phyloP scores from a whole-genome alignment of 2,329 filamentous ascomycete species.

The Talaromyces rugulosus region DNA sequence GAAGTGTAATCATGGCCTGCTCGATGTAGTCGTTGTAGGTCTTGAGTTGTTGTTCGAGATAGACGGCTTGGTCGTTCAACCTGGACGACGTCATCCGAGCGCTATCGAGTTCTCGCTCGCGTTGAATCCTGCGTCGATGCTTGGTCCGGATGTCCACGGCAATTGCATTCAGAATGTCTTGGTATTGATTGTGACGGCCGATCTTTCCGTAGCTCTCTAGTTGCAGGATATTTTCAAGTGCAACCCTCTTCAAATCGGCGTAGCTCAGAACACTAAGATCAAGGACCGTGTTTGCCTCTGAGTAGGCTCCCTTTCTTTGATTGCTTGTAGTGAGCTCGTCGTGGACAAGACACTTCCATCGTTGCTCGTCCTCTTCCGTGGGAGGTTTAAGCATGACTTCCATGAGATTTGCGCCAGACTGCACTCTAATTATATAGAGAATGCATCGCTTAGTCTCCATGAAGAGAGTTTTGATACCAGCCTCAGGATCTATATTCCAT shows the following conservation, averaged over 20 bases:
- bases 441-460: constrained; percentile 98
- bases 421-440: constrained; percentile 94
- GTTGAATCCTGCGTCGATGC: constrained; percentile 85
- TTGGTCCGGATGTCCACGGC: constrained; percentile 96
- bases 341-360: constrained; percentile 74
- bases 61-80: constrained; percentile 65
- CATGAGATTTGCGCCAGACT: constrained; percentile 85
- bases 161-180: constrained; percentile 96
- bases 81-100: constrained; percentile 45
- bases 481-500: constrained; percentile 67
- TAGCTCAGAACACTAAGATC: constrained; percentile 90
- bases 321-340: constrained; percentile 73
- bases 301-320: constrained; percentile 78
- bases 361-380: constrained; percentile 77
- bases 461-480: constrained; percentile 84
- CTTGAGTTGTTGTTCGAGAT: constrained; percentile 91
- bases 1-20: constrained; percentile 93
- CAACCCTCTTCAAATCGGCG: constrained; percentile 85
- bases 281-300: constrained; percentile 75
- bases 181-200: constrained; percentile 81
- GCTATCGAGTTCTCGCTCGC: constrained; percentile 79
- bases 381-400: constrained; percentile 93
- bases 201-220: constrained; percentile 86
- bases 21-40: constrained; percentile 99
- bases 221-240: constrained; percentile 87